Percentiles rank a stretch among this genome's conserved stretches.
These are phyloP conservation scores for Chrysanthemum seticuspe DNA, from an alignment of 129 eudicot genomes.

Conservation along the genomic window DNA sequence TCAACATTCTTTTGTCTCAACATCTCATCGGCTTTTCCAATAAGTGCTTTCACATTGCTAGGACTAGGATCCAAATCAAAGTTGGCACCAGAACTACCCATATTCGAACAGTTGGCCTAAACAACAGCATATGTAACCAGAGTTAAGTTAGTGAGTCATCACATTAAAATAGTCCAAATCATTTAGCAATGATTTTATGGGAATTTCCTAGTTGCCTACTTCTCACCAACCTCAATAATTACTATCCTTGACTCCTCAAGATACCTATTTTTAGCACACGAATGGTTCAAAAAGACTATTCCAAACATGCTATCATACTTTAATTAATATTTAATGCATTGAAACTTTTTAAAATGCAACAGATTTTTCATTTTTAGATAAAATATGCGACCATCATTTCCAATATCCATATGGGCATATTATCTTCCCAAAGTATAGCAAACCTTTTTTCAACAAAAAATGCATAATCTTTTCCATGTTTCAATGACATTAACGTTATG, in stretches of 20 bases:
- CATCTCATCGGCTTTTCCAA: conserved; percentile 69
- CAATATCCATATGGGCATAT: conserved; percentile 14
- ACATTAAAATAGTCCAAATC: too few relatives aligned
- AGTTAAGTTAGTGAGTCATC: too few relatives aligned
- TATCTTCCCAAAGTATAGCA: conserved; percentile 16
- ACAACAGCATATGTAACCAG: too few relatives aligned
- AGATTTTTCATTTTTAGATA: background rate
- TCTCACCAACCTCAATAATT: conserved; percentile 22
- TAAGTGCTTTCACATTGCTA: conserved; percentile 46
- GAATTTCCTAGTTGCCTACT: conserved; percentile 8
- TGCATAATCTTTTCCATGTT: conserved; percentile 10
- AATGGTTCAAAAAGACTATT: background rate
- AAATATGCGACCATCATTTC: conserved; percentile 28
- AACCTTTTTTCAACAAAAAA: conserved; percentile 9
- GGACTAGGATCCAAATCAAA: conserved; percentile 66
- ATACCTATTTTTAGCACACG: background rate
- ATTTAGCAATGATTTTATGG: background rate
- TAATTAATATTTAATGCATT: conserved; percentile 9
- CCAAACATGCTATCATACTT: background rate
- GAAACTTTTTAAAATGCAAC: background rate
- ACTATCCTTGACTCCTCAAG: conserved; percentile 12
- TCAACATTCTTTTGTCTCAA: conserved; percentile 78
- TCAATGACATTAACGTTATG: conserved; percentile 16
- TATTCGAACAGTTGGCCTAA: conserved; percentile 61
- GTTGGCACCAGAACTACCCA: conserved; percentile 41